phyloP scores from a whole-genome alignment of 163 green algal genomes.

The Chlorella variabilis region DNA sequence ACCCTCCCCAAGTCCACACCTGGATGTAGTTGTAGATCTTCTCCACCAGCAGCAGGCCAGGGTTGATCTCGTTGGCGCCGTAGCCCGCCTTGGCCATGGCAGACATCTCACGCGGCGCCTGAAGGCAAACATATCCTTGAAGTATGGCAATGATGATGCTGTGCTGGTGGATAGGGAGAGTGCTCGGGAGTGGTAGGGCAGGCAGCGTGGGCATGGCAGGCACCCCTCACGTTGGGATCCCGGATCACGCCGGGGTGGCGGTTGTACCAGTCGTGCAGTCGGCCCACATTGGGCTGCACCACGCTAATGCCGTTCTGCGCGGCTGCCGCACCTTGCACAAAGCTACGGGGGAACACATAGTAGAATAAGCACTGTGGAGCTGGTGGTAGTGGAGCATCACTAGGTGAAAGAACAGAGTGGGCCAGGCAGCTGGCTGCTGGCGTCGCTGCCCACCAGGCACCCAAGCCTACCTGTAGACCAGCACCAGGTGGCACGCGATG shows the following conservation, averaged over 20 bases:
- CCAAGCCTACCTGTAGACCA: slow-evolving; percentile 71
- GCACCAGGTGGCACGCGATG: slow-evolving; percentile 61
- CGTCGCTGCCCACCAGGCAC: too few relatives aligned
- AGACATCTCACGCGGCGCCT: slow-evolving; percentile 5
- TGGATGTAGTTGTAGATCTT: slow-evolving; percentile 60
- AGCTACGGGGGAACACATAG: slow-evolving; percentile 51
- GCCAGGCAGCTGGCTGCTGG: too few relatives aligned
- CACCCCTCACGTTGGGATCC: slow-evolving; percentile 67
- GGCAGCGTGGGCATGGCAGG: too few relatives aligned
- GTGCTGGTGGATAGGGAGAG: too few relatives aligned
- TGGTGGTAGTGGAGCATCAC: too few relatives aligned
- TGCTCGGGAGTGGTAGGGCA: too few relatives aligned
- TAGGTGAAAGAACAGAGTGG: too few relatives aligned
- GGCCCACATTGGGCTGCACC: slow-evolving; percentile 85
- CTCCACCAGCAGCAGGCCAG: slow-evolving; percentile 76
- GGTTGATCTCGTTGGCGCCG: slow-evolving; percentile 57
- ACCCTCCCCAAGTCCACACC: neutral
- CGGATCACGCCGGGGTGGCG: slow-evolving; percentile 79
- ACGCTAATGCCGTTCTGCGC: slow-evolving; percentile 84
- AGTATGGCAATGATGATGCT: neutral
- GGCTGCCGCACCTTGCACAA: slow-evolving; percentile 74
- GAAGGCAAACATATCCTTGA: too few relatives aligned
- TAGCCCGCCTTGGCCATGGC: slow-evolving; percentile 38
- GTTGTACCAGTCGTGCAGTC: slow-evolving; percentile 87
- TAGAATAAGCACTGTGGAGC: too few relatives aligned